Evolutionary conservation across 73 alveolate genomes (phyloP).

Genomic region (Tetrahymena elliotti): DNA sequence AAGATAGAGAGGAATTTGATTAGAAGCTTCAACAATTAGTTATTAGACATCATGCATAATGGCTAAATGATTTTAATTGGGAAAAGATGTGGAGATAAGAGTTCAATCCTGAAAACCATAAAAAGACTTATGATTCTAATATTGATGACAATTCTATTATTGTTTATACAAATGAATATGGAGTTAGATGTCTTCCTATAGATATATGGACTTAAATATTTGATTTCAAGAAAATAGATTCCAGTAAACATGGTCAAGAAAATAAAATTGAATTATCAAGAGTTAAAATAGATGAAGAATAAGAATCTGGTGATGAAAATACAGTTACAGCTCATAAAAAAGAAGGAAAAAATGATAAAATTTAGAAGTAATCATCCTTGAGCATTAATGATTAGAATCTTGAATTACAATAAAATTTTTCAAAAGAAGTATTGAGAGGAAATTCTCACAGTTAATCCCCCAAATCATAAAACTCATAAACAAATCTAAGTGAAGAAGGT

Average conservation of each 20-base stretch:
- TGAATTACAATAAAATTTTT: neutral
- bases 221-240: neutral
- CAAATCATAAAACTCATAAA: neutral
- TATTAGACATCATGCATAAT: neutral
- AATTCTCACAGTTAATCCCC: neutral
- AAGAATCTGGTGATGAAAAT: neutral
- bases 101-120: neutral
- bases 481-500: neutral
- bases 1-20: neutral
- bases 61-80: neutral
- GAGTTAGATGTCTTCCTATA: neutral
- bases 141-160: neutral
- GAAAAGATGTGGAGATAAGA: neutral
- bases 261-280: neutral
- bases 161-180: neutral
- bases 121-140: neutral
- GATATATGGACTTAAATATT: neutral
- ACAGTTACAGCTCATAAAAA: neutral
- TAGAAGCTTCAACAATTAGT: neutral
- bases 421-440: neutral
- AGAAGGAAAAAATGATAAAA: neutral
- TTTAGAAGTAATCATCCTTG: neutral
- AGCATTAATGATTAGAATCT: neutral
- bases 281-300: neutral
- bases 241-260: neutral